phyloP scores from a whole-genome alignment of 495 filamentous ascomycete species.

The Penicillium coprophilum region DNA sequence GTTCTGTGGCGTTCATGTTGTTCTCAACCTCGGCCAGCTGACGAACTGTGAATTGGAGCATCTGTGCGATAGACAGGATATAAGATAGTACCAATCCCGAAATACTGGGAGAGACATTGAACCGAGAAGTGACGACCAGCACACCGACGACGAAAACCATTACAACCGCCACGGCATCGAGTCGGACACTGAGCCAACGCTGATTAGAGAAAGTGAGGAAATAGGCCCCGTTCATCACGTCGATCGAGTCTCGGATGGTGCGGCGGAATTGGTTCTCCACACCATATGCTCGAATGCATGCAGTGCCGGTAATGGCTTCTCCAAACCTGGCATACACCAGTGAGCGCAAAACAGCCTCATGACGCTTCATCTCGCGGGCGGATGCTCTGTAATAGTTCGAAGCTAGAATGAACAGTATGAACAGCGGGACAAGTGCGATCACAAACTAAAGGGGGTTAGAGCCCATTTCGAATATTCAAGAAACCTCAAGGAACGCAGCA shows the following conservation, averaged over 20 bases:
- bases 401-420: slow-evolving; percentile 77
- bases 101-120: slow-evolving; percentile 79
- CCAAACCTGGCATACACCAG: slow-evolving; percentile 87
- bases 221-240: slow-evolving; percentile 91
- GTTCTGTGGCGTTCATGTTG: slow-evolving; percentile 94
- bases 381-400: slow-evolving; percentile 87
- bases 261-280: slow-evolving; percentile 68
- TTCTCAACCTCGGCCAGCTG: slow-evolving; percentile 97
- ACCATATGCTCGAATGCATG: slow-evolving; percentile 87
- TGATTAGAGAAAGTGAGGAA: slow-evolving; percentile 94
- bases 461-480: background rate
- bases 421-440: slow-evolving; percentile 80
- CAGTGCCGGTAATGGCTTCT: slow-evolving; percentile 79
- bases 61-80: slow-evolving; percentile 90
- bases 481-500: background rate
- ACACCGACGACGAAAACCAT: slow-evolving; percentile 86
- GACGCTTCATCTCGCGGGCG: slow-evolving; percentile 89
- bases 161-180: slow-evolving; percentile 78
- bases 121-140: slow-evolving; percentile 90
- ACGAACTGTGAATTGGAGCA: slow-evolving; percentile 92
- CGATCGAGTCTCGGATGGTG: slow-evolving; percentile 69
- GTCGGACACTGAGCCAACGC: slow-evolving; percentile 80
- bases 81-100: slow-evolving; percentile 87
- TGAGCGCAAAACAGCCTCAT: slow-evolving; percentile 85
- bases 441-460: slow-evolving; percentile 55